A percentile compares a stretch with the other conserved stretches of the same genome.
phyloP scores from a whole-genome alignment of 2,329 filamentous ascomycete genomes.

The Beauveria medogensis region DNA sequence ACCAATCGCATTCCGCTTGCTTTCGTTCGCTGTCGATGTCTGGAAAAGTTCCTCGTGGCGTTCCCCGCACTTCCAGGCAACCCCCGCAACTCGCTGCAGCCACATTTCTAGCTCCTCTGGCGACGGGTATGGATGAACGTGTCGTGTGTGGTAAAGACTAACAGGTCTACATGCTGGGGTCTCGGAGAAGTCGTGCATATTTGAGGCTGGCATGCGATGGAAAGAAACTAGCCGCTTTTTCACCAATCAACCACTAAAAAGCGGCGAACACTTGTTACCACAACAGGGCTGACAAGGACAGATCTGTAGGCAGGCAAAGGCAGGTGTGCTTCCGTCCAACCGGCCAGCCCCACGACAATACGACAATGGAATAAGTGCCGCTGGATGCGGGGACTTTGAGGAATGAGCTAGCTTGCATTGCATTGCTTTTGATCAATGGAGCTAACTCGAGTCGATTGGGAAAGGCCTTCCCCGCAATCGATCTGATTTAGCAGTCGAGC shows the following conservation, averaged over 20 bases:
- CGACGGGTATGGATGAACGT: neutral
- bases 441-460: neutral
- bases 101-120: neutral
- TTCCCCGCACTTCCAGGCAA: conserved; percentile 2
- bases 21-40: neutral
- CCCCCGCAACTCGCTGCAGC: conserved; percentile 1
- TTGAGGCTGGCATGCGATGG: too few relatives aligned
- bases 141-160: neutral
- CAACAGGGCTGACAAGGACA: neutral
- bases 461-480: conserved; percentile 2
- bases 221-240: too few relatives aligned
- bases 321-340: neutral
- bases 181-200: too few relatives aligned
- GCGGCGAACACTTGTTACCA: neutral
- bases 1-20: neutral
- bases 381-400: neutral
- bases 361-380: neutral
- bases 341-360: neutral
- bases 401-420: neutral
- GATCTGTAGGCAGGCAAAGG: neutral
- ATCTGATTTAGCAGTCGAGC: neutral
- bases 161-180: neutral
- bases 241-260: too few relatives aligned
- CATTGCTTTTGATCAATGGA: neutral
- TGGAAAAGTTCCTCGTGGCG: neutral